Evolutionary conservation across 495 filamentous ascomycete genomes (phyloP).

Genomic region (Penicillium diatomitis): DNA sequence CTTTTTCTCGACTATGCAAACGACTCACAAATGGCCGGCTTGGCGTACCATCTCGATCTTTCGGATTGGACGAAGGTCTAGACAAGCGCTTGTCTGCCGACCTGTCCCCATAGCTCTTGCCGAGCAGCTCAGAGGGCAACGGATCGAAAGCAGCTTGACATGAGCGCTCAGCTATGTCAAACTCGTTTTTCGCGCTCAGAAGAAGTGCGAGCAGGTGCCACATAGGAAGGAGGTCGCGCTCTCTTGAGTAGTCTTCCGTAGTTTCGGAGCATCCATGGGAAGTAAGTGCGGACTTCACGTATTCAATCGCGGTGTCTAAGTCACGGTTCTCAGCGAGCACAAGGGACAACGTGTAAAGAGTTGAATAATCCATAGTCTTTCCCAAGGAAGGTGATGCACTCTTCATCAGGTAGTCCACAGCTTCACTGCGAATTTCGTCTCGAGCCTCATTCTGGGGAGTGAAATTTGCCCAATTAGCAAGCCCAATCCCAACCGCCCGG

Average conservation of each 20-base stretch:
- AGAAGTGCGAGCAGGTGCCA: constrained; percentile 86
- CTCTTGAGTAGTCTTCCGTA: constrained; percentile 23
- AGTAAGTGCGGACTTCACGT: constrained; percentile 56
- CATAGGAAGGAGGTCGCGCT: constrained; percentile 34
- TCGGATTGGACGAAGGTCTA: constrained; percentile 24
- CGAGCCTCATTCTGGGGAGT: constrained; percentile 64
- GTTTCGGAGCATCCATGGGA: constrained; percentile 20
- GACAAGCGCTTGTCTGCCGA: constrained; percentile 22
- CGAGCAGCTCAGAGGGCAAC: constrained; percentile 50
- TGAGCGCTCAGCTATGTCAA: constrained; percentile 63
- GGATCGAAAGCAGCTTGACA: constrained; percentile 89
- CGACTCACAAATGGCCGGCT: constrained; percentile 54
- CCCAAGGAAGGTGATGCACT: constrained; percentile 57
- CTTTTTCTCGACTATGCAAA: constrained; percentile 70
- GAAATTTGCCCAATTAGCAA: constrained; percentile 75
- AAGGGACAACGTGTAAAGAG: constrained; percentile 69
- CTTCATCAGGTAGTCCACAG: constrained; percentile 61
- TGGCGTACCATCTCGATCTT: constrained; percentile 18
- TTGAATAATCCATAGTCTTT: constrained; percentile 53
- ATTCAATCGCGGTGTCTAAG: constrained; percentile 63
- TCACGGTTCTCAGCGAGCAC: constrained; percentile 75
- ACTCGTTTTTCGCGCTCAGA: constrained; percentile 79
- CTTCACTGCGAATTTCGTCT: constrained; percentile 58
- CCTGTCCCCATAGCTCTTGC: constrained; percentile 40
- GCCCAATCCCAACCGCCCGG: constrained; percentile 70